These are phyloP conservation scores for Austropuccinia psidii DNA, from an alignment of 1,284 basidiomycete species.

Conservation along the genomic window DNA sequence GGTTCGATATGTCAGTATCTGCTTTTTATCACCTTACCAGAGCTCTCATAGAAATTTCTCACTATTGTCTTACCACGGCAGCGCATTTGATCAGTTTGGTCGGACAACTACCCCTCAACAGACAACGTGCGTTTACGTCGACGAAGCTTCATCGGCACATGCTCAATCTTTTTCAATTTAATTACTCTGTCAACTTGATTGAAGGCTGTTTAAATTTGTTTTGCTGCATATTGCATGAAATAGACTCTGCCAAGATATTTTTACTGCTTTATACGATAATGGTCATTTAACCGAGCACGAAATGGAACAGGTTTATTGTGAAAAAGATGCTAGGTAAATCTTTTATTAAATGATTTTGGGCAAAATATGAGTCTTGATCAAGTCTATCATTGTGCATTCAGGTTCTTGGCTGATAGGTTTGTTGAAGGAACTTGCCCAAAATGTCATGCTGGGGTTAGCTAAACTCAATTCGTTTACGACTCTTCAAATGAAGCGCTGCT, in stretches of 20 bases:
- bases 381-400: constrained; percentile 44
- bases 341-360: neutral
- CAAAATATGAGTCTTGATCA: neutral
- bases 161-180: constrained; percentile 15
- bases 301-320: constrained; percentile 86
- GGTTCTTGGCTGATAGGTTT: constrained; percentile 88
- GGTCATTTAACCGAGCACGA: constrained; percentile 68
- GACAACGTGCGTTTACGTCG: constrained; percentile 61
- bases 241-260: constrained; percentile 83
- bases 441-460: constrained; percentile 67
- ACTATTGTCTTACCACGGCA: constrained; percentile 47
- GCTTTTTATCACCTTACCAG: neutral
- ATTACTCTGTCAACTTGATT: neutral
- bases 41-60: neutral
- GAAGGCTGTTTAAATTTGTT: neutral
- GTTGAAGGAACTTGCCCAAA: constrained; percentile 90
- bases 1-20: constrained; percentile 59
- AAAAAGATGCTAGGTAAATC: constrained; percentile 70
- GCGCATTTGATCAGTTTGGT: constrained; percentile 92
- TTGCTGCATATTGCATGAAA: too few species aligned
- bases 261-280: constrained; percentile 70
- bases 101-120: constrained; percentile 85
- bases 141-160: neutral
- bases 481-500: neutral
- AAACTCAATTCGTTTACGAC: neutral